Percentiles rank a stretch among this genome's conserved stretches.
phyloP scores from a whole-genome alignment of 345 rosid genomes.

The Hirschfeldia incana region DNA sequence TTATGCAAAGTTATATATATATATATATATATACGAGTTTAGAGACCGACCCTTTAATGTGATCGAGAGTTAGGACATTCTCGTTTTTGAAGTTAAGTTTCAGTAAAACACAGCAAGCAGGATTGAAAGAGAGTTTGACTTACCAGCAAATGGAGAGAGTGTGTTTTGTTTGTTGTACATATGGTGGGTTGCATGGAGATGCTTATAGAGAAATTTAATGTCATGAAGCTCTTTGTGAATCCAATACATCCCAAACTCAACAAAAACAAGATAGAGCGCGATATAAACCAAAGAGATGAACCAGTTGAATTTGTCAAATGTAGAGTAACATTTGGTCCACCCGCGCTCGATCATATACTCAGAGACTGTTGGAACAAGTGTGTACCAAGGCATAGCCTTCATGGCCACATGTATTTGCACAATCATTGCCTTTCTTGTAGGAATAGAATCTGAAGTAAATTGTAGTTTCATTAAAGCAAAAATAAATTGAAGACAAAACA shows the following conservation, averaged over 20 bases:
- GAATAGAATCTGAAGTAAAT: constrained; percentile 63
- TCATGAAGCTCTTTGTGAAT: constrained; percentile 93
- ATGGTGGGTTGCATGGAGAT: constrained; percentile 88
- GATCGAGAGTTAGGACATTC: too few relatives aligned
- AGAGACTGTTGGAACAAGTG: constrained; percentile 78
- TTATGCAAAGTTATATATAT: neutral
- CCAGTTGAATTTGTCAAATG: constrained; percentile 64
- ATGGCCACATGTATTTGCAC: constrained; percentile 85
- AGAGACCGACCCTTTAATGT: too few relatives aligned
- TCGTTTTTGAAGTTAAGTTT: too few relatives aligned
- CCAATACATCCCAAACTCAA: constrained; percentile 96
- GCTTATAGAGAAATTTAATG: constrained; percentile 86
- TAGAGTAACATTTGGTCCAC: constrained; percentile 76
- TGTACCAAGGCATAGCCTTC: constrained; percentile 95
- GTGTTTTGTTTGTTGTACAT: constrained; percentile 97
- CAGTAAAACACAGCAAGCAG: too few relatives aligned
- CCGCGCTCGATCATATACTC: constrained; percentile 88
- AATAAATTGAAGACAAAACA: too few relatives aligned
- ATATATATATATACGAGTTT: too few relatives aligned
- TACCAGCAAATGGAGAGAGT: constrained; percentile 96
- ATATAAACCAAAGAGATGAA: constrained; percentile 49
- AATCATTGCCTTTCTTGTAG: constrained; percentile 78
- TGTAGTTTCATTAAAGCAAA: neutral
- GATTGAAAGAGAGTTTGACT: neutral
- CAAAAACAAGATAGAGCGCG: constrained; percentile 56